These are phyloP conservation scores for Trypanosoma cruzi DNA, from an alignment of 208 protist genomes.

Conservation along the genomic window DNA sequence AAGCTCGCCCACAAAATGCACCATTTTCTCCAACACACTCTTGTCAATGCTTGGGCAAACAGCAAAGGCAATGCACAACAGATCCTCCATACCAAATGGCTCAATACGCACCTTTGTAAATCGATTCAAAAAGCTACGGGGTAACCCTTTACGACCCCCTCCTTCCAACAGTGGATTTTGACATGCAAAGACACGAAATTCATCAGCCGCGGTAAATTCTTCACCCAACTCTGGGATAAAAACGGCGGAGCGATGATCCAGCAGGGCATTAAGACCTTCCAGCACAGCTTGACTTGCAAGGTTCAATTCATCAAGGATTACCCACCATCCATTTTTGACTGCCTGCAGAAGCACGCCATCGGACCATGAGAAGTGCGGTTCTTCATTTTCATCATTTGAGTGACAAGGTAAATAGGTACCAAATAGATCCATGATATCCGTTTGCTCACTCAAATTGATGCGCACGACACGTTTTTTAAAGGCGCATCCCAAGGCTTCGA, in stretches of 20 bases:
- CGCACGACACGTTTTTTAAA: slow-evolving; percentile 94
- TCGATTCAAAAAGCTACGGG: slow-evolving; percentile 99
- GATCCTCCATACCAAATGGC: slow-evolving; percentile 82
- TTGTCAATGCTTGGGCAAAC: slow-evolving; percentile 80
- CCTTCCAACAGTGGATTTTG: slow-evolving; percentile 99
- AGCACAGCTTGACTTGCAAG: slow-evolving; percentile 99
- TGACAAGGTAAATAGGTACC: slow-evolving; percentile 86
- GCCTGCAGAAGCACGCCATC: slow-evolving; percentile 98
- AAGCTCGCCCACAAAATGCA: slow-evolving; percentile 94
- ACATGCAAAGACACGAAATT: slow-evolving; percentile 99
- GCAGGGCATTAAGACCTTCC: slow-evolving; percentile 99
- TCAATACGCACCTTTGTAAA: slow-evolving; percentile 98
- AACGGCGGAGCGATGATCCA: slow-evolving; percentile 98
- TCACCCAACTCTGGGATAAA: slow-evolving; percentile 94
- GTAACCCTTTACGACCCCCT: slow-evolving; percentile 99
- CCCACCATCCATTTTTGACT: slow-evolving; percentile 97
- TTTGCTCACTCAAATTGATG: slow-evolving; percentile 99
- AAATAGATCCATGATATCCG: slow-evolving; percentile 99
- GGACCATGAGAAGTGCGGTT: slow-evolving; percentile 96
- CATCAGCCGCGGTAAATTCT: slow-evolving; percentile 79
- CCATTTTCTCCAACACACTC: slow-evolving; percentile 89
- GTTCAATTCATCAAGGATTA: slow-evolving; percentile 99
- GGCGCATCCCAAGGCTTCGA: slow-evolving; percentile 95
- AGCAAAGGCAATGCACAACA: slow-evolving; percentile 84
- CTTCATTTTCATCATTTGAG: slow-evolving; percentile 21